Evolutionary conservation across 371 early-diverging fungal species (phyloP).

Genomic region (Circinella minor): DNA sequence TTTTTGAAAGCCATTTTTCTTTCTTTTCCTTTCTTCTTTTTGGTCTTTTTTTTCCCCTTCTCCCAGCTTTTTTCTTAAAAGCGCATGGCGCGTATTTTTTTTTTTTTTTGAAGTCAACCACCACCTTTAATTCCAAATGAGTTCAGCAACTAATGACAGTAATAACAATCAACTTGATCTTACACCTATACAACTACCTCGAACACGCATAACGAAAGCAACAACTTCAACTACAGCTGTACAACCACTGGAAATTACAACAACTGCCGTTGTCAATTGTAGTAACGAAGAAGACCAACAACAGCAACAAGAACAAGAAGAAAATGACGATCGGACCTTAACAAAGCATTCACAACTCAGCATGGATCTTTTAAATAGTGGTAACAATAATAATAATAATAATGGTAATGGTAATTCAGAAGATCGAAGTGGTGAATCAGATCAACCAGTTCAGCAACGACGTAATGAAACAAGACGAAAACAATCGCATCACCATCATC

Average conservation of each 20-base stretch:
- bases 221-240: slow-evolving; percentile 44
- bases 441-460: slow-evolving; percentile 6
- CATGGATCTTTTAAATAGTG: neutral
- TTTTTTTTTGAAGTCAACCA: no score
- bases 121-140: neutral
- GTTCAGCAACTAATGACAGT: neutral
- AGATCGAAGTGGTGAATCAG: neutral
- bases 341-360: neutral
- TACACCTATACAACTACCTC: slow-evolving; percentile 20
- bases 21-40: no score
- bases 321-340: no score
- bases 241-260: slow-evolving; percentile 51
- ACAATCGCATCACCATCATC: slow-evolving; percentile 39
- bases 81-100: no score
- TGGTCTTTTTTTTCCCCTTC: no score
- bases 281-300: slow-evolving; percentile 8
- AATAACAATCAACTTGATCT: slow-evolving; percentile 6
- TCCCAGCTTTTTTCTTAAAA: no score
- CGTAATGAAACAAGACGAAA: slow-evolving; percentile 24
- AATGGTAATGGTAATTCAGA: neutral
- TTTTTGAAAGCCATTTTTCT: no score
- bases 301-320: slow-evolving; percentile 2
- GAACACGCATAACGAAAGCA: slow-evolving; percentile 43
- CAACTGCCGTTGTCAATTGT: slow-evolving; percentile 38
- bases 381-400: neutral